Evolutionary conservation across 176 grass and related monocot genomes (phyloP), one percentile per base, ranked within the genome.

Genomic region (Eleusine coracana): DNA sequence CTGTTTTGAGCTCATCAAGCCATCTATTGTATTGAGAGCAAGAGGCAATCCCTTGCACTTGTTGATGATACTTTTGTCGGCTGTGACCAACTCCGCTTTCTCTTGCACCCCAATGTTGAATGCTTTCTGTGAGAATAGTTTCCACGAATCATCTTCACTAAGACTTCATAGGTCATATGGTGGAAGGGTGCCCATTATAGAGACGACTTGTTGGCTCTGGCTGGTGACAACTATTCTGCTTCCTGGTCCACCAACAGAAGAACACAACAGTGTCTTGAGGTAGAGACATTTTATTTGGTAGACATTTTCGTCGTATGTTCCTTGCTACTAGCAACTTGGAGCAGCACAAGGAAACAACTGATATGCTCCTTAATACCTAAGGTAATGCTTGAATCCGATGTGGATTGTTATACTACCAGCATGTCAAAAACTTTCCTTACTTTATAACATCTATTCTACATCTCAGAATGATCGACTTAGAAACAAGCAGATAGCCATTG

Each of bases 141-240:
- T 6, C 83, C 83, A 89, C 25, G 79, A 75, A 17, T 72, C 21
- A 2, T 83, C 27, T 18, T 72, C 49, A 37, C 1, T 25, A 5
- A 92, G 8, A 15, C 25, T 63, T 40, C 4, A 3, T 46, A 81
- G 54, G 5, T 58, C 6, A 70, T 86, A 17, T 0, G 38, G 13
- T 14, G 18, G 1, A 3, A 74, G 8, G 0, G 77, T 92, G 17
- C 28, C 37, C 87, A 83, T 83, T 55, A 92, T 76, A 2, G 14
- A 44, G 6, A 77, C 71, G 0, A 92, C 87, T n/a, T 1, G 31
- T 0, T 2, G 28, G 3, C 25, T 84, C 2, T 83, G 61, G 18
- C 64, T 82, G 10, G 92, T 94, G 61, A 89, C 76, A 2, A 94
- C 0, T 37, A 94, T 66, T 0, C 7, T 48, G 11, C 87, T 92